Evolutionary conservation across 306 rosid genomes (phyloP), one percentile per base, ranked within the genome.

Genomic region (Begonia fuchsioides): DNA sequence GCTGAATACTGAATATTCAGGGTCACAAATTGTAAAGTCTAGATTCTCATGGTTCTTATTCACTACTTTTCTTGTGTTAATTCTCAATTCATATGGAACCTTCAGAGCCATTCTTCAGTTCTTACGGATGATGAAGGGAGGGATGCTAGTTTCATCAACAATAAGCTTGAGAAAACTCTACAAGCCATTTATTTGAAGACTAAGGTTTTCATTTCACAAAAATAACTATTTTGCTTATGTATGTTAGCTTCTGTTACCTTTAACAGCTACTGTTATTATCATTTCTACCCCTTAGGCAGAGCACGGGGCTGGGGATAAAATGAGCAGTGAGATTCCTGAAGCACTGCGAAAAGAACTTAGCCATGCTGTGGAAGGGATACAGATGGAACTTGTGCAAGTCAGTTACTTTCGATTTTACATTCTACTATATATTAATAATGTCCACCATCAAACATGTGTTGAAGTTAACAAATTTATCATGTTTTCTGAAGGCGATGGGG

Each of bases 91-190:
- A 6, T 67, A 10, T 49, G 67, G 43, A 43, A 41, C 50, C 72
- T 74, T 60, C 81, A 90, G 96, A 92, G 96, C 69, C 94, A 81
- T 32, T 84, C 98, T 49, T 90, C 92, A 11, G 80, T 85, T 64
- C 70, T 85, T 54, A 85, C 92, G 3, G 92, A 85, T 57, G 98
- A 92, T 62, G 92, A 85, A 65, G 94, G 85, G 54, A 72, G 57
- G 78, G 75, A 68, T 60, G 68, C 64, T 56, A 65, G 49, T 49
- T 51, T 68, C 50, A 61, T 69, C 56, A 71, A 68, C 63, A 63
- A 48, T 68, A 87, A 76, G 63, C 55, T 20, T 52, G 87, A 69
- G 61, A 69, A 56, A 70, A 79, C 73, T 49, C 63, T 51, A 48
- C 76, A 58, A 56, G 44, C 81, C 39, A 76, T 61, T 60, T 66